Conservation (phyloP, 352 stramenopile species). For the Thalassiosira pacifica region DNA sequence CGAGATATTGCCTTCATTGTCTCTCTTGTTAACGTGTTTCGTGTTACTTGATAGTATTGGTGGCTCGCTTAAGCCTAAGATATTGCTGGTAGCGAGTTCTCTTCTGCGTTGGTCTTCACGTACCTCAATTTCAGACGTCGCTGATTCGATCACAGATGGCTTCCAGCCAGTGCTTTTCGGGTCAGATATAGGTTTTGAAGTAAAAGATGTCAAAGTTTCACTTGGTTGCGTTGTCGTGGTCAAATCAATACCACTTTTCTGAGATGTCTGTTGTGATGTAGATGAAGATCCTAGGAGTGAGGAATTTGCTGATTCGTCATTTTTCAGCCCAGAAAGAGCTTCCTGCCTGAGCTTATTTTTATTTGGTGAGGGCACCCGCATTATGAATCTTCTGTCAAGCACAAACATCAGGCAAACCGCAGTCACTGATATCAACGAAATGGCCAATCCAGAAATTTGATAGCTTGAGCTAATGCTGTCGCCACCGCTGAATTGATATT, state of each 20-base stretch:
- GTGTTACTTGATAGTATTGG: too few relatives aligned
- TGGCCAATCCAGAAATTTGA: background rate
- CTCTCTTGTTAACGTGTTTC: too few relatives aligned
- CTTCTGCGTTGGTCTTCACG: too few relatives aligned
- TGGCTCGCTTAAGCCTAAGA: too few relatives aligned
- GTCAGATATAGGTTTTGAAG: conserved; percentile 1
- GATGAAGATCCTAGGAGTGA: background rate
- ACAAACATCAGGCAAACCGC: background rate
- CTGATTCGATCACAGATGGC: too few relatives aligned
- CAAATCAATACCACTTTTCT: too few relatives aligned
- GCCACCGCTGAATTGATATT: background rate
- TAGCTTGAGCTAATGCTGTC: conserved; percentile 21
- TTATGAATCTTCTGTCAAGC: background rate
- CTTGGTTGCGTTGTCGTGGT: too few relatives aligned
- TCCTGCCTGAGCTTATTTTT: background rate
- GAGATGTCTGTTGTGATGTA: too few relatives aligned
- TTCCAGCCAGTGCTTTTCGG: background rate
- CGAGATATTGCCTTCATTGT: too few relatives aligned
- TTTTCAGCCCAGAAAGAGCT: background rate
- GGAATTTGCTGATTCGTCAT: background rate
- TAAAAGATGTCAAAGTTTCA: too few relatives aligned
- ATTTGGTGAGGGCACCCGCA: background rate
- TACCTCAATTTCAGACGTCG: too few relatives aligned
- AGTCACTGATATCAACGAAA: conserved; percentile 1
- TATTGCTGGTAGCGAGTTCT: too few relatives aligned